Conservation (phyloP, 176 grass and related monocot species). For the Oryza glumipatula region DNA sequence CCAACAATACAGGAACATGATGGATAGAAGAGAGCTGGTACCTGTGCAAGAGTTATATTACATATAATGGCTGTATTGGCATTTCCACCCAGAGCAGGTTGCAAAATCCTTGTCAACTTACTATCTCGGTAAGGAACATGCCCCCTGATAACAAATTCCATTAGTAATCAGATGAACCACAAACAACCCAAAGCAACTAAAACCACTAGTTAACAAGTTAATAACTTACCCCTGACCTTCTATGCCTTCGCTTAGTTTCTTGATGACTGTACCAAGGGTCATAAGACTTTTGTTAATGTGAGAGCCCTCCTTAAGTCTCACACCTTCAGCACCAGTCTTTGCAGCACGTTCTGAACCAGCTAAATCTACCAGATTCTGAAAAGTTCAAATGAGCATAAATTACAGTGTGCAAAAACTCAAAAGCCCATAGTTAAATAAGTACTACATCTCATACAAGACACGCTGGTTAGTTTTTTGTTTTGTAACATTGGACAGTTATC, state of each 20-base stretch:
- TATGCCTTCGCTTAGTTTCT: slow-evolving; percentile 92
- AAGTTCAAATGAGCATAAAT: slow-evolving; percentile 43
- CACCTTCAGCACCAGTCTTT: slow-evolving; percentile 95
- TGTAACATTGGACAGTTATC: background rate
- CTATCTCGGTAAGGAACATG: slow-evolving; percentile 96
- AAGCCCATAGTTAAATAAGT: slow-evolving; percentile 2
- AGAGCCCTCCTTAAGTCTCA: slow-evolving; percentile 95
- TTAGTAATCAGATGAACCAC: slow-evolving; percentile 38
- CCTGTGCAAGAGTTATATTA: slow-evolving; percentile 96
- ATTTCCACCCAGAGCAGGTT: slow-evolving; percentile 93
- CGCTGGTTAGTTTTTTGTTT: slow-evolving; percentile 8
- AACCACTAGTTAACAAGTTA: slow-evolving; percentile 17
- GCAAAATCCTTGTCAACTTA: slow-evolving; percentile 90
- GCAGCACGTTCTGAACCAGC: slow-evolving; percentile 94
- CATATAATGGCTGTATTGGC: slow-evolving; percentile 96
- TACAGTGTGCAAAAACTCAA: background rate
- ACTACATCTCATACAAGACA: background rate
- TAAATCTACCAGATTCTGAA: slow-evolving; percentile 96
- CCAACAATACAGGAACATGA: slow-evolving; percentile 16
- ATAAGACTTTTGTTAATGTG: slow-evolving; percentile 98
- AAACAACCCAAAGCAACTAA: slow-evolving; percentile 30
- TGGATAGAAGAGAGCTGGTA: slow-evolving; percentile 30
- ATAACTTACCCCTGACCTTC: slow-evolving; percentile 82
- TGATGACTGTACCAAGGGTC: slow-evolving; percentile 89
- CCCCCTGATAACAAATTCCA: slow-evolving; percentile 55